Evolutionary conservation across 805 yeast species (phyloP), one percentile per base, ranked within the genome.

Genomic region (Hemisphaericaspora nanyangensis): DNA sequence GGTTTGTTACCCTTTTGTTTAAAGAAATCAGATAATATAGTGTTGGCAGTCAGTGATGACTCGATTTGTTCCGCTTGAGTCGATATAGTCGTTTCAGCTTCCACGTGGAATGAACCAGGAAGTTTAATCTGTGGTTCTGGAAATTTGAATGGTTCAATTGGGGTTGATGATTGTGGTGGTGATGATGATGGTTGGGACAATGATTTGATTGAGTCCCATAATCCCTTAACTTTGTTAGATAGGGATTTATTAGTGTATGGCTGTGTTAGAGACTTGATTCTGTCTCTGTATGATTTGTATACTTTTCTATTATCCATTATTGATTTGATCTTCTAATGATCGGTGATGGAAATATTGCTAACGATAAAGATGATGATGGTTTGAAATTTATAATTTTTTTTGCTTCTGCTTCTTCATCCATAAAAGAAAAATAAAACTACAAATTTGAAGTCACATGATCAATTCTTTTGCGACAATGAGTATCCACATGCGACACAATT

Each of bases 1-100:
- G 91, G 88, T n/a, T 61, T 62, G 40, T 79, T 76, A n/a, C 95
- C 95, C 55, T 85, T 86, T 31, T 63, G 66, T n/a, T 70, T 69
- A 58, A 86, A 86, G 54, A 87, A 86, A 20, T 72, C 76, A 10
- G 88, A 82, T 34, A 86, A 61, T 24, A 76, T 72, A 22, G 75
- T 78, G 60, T 82, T 83, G 10, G 70, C 62, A n/a, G n/a, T n/a
- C n/a, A n/a, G n/a, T n/a, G n/a, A n/a, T 13, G 62, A 31, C 31
- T 27, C 31, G 24, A 25, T 35, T 13, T 33, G 18, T 8, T 7
- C 28, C 3, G 17, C 12, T 10, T 28, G 19, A 5, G 20, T 15
- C 5, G 18, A 8, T 10, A 10, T 17, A 5, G 32, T 17, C 26
- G 25, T 17, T 15, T 13, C 12, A n/a, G n/a, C n/a, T 22, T 26